Evolutionary conservation across 805 yeast genomes (phyloP).

Genomic region (Cyberlindnera xylosilytica): DNA sequence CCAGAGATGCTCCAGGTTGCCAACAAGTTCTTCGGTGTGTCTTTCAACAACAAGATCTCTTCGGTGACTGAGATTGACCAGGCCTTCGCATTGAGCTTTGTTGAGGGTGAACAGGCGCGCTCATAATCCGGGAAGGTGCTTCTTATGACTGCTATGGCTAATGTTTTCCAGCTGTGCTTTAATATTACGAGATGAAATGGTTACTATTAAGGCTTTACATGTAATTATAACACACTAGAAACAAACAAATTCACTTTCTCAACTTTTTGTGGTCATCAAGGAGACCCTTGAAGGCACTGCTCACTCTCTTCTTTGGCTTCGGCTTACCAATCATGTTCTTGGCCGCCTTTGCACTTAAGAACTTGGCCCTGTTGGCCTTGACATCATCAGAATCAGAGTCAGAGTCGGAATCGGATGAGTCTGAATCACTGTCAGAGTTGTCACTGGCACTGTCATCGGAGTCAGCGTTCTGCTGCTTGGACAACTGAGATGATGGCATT

Average conservation of each 20-base stretch:
- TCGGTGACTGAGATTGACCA: conserved; percentile 66
- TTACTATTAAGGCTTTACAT: background rate
- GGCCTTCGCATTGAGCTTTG: conserved; percentile 77
- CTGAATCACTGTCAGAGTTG: background rate
- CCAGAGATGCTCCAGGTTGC: conserved; percentile 90
- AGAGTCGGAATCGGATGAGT: conserved; percentile 31
- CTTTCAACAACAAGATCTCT: conserved; percentile 78
- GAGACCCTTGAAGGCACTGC: conserved; percentile 47
- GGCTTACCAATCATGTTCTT: conserved; percentile 36
- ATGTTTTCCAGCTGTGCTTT: too few species aligned
- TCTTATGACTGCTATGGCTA: too few species aligned
- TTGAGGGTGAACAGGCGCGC: conserved; percentile 57
- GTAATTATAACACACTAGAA: conserved; percentile 10
- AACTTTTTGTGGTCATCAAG: conserved; percentile 40
- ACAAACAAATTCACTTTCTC: conserved; percentile 1
- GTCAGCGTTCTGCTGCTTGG: background rate
- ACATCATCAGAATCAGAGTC: conserved; percentile 30
- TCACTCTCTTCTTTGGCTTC: conserved; percentile 26
- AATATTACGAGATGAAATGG: conserved; percentile 11
- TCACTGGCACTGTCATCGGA: background rate
- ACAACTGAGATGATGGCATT: conserved; percentile 3
- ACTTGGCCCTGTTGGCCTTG: conserved; percentile 31
- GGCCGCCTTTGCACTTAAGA: conserved; percentile 44
- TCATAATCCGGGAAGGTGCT: too few species aligned
- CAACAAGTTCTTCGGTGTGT: conserved; percentile 83